Evolutionary conservation across 331 rosid species (phyloP), one percentile per base, ranked within the genome.

Genomic region (Pyracantha coccinea): DNA sequence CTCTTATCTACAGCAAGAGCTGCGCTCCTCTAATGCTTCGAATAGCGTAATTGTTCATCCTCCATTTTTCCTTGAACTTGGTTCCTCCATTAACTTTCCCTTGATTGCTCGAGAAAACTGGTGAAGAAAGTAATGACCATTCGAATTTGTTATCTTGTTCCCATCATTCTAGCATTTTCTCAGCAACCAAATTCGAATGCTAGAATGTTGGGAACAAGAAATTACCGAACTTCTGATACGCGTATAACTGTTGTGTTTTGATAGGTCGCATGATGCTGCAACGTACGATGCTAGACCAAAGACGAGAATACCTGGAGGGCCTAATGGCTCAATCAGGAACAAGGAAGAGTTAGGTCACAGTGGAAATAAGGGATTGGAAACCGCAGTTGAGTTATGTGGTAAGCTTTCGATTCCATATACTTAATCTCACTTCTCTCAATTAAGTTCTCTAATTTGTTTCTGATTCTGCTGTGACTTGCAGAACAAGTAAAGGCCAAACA

Each of bases 221-320:
- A 31, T 31, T 35, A 41, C 55, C 21, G 4, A 50, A 50, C 21
- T 50, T 50, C 21, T 50, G 20, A 50, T 38, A 54, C 2, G 17
- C 28, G 21, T 9, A 23, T 44, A 31, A 55, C 6, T 28, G 4
- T 17, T 41, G 55, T 4, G 13, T 29, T 35, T 3, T 38, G 16
- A 24, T 33, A 81, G 85, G 71, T 81, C 81, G 85, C 85, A 81
- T 68, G 85, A 81, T 19, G 85, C 85, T 45, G 81, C 78, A 70
- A 81, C 85, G 38, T 81, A 81, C 35, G 85, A 81, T 2, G 81
- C 71, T 24, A 66, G 59, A 52, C 20, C 71, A 72, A 81, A 47
- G 47, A 81, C 13, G 14, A 15, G 64, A 58, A 25, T 58, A 58
- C 17, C 78, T 1, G 85, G 85, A 71, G 85, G 85, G 17, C 85